These are phyloP conservation scores for Citeromyces matritensis DNA, from an alignment of 805 yeast genomes.

Conservation along the genomic window DNA sequence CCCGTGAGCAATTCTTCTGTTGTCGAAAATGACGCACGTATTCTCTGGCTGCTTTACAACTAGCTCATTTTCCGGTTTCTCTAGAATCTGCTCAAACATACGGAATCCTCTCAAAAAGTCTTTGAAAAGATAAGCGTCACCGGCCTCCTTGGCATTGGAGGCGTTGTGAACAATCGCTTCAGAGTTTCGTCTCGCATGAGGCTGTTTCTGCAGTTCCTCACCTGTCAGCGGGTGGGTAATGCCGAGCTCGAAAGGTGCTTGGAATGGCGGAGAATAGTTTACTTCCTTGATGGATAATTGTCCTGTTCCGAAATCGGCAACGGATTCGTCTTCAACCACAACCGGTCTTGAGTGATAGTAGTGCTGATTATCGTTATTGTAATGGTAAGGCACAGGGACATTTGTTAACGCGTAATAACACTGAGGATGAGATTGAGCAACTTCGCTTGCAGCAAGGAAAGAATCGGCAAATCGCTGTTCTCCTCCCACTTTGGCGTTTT, in stretches of 20 bases:
- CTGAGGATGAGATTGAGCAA: conserved; percentile 38
- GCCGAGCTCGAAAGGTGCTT: conserved; percentile 57
- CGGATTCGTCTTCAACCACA: conserved; percentile 35
- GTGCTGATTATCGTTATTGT: conserved; percentile 42
- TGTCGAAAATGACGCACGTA: conserved; percentile 53
- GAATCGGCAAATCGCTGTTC: conserved; percentile 60
- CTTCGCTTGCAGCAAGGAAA: conserved; percentile 42
- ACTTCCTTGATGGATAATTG: conserved; percentile 31
- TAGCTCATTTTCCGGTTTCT: conserved; percentile 35
- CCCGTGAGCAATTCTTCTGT: conserved; percentile 58
- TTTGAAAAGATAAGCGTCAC: conserved; percentile 25
- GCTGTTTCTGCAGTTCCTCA: conserved; percentile 5
- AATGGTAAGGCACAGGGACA: conserved; percentile 58
- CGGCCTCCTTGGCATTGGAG: conserved; percentile 17
- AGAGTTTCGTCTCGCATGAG: conserved; percentile 1
- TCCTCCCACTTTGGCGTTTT: conserved; percentile 45
- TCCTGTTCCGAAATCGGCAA: conserved; percentile 9
- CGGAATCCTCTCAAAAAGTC: conserved; percentile 45
- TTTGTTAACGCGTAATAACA: conserved; percentile 48
- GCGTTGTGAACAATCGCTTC: conserved; percentile 4
- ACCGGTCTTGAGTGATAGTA: conserved; percentile 51
- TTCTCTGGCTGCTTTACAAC: conserved; percentile 39
- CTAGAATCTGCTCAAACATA: conserved; percentile 44
- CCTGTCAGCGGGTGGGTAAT: conserved; percentile 19
- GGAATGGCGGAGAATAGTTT: conserved; percentile 74